phyloP scores from a whole-genome alignment of 1,284 basidiomycete species.

The Pseudomicrostroma phylloplanum region DNA sequence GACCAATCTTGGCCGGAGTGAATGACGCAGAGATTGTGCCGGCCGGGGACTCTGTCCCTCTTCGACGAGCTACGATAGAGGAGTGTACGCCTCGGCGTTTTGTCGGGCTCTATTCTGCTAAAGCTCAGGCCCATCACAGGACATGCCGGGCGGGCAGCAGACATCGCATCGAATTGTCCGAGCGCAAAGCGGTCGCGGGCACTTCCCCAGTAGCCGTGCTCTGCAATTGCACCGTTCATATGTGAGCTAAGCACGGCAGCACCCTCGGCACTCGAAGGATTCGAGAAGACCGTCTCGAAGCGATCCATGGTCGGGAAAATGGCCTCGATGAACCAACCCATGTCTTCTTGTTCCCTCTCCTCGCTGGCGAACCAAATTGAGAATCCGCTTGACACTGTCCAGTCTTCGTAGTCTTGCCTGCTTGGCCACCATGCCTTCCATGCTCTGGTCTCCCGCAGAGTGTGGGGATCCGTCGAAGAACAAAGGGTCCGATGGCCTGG shows the following conservation, averaged over 20 bases:
- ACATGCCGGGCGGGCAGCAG: neutral
- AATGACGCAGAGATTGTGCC: conserved; percentile 10
- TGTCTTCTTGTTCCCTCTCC: conserved; percentile 1
- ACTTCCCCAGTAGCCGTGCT: conserved; percentile 12
- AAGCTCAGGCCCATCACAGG: no score
- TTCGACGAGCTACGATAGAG: neutral
- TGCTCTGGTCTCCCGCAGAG: neutral
- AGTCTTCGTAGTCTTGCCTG: neutral
- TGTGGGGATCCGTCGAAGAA: neutral
- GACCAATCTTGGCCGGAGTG: conserved; percentile 11
- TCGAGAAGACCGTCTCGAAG: conserved; percentile 12
- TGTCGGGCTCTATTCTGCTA: neutral
- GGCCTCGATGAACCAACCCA: conserved; percentile 6
- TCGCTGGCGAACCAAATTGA: neutral
- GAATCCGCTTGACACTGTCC: conserved; percentile 6
- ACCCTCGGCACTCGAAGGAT: neutral
- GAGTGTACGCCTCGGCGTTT: neutral
- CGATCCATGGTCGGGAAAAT: conserved; percentile 10
- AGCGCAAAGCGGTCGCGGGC: conserved; percentile 4
- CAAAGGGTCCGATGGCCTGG: neutral
- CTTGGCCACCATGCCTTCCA: conserved; percentile 9
- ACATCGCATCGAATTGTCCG: neutral
- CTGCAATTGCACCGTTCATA: conserved; percentile 5
- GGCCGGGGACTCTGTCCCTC: neutral
- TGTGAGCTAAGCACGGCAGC: neutral